Conservation (phyloP, 116 monocot genomes). For the Phalaenopsis hybrid region DNA sequence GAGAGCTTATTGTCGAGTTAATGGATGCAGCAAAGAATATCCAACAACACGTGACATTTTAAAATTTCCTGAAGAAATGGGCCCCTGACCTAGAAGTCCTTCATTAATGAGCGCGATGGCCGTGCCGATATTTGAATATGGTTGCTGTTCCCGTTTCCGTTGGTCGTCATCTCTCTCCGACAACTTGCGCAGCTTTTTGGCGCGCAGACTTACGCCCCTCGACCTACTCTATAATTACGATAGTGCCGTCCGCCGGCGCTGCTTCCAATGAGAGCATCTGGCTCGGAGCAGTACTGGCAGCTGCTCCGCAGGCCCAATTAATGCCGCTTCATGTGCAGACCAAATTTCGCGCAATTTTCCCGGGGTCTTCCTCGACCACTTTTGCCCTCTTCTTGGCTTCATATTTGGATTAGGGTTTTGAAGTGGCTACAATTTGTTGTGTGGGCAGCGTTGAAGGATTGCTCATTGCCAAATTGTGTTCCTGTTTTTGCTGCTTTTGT, state of each 20-base stretch:
- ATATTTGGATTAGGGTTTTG: conserved; percentile 18
- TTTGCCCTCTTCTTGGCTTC: neutral
- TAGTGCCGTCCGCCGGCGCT: conserved; percentile 8
- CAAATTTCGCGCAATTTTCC: conserved; percentile 5
- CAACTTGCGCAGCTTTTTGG: neutral
- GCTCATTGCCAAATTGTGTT: neutral
- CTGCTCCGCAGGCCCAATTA: conserved; percentile 1
- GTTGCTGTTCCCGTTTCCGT: neutral
- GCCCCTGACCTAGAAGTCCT: neutral
- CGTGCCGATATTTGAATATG: neutral
- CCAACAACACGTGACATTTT: too few species aligned
- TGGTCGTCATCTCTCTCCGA: neutral
- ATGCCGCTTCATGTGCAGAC: conserved; percentile 12
- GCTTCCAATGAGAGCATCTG: conserved; percentile 1
- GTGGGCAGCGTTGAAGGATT: neutral
- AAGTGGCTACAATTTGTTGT: neutral
- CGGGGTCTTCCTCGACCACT: neutral
- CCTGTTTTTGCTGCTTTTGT: neutral
- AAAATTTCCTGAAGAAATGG: too few species aligned
- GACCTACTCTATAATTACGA: neutral
- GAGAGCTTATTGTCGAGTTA: too few species aligned
- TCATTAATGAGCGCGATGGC: neutral
- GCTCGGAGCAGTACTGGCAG: neutral
- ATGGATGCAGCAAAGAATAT: too few species aligned
- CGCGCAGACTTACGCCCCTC: neutral